phyloP scores from a whole-genome alignment of 163 green algal species.

The Smithsoniella earleae region DNA sequence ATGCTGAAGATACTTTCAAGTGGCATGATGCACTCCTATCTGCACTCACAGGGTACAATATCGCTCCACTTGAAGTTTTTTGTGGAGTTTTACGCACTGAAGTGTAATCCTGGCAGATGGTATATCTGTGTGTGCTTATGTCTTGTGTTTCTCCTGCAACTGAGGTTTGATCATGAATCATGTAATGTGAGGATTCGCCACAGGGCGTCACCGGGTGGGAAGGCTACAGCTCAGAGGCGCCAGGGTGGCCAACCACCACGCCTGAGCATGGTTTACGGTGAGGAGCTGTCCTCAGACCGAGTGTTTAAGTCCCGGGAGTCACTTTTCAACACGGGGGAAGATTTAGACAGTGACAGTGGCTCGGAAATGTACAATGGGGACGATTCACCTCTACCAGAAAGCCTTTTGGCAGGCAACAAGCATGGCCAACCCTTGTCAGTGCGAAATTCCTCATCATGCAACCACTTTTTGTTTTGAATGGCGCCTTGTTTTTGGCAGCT shows the following conservation, averaged over 20 bases:
- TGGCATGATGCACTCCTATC: slow-evolving; percentile 29
- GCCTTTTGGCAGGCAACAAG: neutral
- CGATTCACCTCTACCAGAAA: neutral
- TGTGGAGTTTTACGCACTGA: neutral
- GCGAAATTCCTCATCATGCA: no score
- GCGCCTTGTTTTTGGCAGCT: neutral
- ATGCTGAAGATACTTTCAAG: slow-evolving; percentile 25
- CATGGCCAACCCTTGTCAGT: neutral
- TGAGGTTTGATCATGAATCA: neutral
- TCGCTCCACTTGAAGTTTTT: neutral
- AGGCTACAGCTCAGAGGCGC: neutral
- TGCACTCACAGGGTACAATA: slow-evolving; percentile 2
- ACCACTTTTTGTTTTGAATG: no score
- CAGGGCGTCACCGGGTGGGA: neutral
- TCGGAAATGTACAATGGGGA: neutral
- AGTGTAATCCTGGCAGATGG: neutral
- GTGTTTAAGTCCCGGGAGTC: slow-evolving; percentile 5
- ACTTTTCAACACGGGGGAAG: neutral
- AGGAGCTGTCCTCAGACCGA: neutral
- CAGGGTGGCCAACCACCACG: neutral
- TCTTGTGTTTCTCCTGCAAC: neutral
- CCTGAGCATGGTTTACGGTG: slow-evolving; percentile 17
- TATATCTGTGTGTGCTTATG: neutral
- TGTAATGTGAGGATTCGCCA: neutral
- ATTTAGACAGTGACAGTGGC: neutral